These are phyloP conservation scores for Codiaeum variegatum DNA, from an alignment of 441 rosid genomes.

Conservation along the genomic window DNA sequence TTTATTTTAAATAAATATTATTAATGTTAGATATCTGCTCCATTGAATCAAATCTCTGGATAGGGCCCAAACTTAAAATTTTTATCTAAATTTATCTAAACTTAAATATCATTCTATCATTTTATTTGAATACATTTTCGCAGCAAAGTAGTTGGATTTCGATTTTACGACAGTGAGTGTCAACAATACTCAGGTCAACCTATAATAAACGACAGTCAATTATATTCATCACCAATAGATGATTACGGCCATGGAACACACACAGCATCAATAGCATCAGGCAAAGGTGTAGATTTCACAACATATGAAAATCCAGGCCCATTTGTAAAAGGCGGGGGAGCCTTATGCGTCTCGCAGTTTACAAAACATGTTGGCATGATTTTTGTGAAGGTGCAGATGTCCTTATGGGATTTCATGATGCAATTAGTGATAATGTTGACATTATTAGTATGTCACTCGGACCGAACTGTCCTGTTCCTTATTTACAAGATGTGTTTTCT, in stretches of 20 bases:
- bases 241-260: conserved; percentile 21
- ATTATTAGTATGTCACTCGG: conserved; percentile 22
- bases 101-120: no score
- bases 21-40: no score
- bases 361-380: conserved; percentile 25
- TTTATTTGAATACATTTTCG: no score
- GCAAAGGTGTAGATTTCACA: background rate
- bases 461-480: background rate
- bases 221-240: conserved; percentile 16
- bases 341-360: conserved; percentile 22
- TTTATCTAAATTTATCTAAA: no score
- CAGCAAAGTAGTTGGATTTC: conserved; percentile 21
- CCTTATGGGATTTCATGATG: conserved; percentile 17
- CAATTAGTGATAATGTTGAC: conserved; percentile 21
- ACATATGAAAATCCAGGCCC: background rate
- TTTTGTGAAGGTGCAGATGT: conserved; percentile 17
- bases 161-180: conserved; percentile 9
- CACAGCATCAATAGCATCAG: conserved; percentile 19
- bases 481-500: conserved; percentile 21
- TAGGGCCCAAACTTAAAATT: no score
- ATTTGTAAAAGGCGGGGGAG: conserved; percentile 14
- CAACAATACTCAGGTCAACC: background rate
- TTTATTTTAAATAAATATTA: no score
- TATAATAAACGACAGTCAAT: background rate
- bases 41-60: no score